Evolutionary conservation across 306 rosid species (phyloP), one percentile per base, ranked within the genome.

Genomic region (Prunus padus): DNA sequence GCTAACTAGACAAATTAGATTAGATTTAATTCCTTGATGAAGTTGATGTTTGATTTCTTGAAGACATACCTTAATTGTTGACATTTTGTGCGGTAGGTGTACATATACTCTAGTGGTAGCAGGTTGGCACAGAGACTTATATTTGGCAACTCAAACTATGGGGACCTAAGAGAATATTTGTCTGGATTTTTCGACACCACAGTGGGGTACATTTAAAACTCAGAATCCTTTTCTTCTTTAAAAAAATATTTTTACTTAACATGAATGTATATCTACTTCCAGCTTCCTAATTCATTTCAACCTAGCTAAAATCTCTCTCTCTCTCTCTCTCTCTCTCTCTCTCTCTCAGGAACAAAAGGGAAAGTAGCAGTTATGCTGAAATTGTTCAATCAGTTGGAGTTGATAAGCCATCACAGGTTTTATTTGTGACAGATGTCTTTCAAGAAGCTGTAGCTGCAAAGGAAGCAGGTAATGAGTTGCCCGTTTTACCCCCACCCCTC

Each of bases 21-120:
- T 37, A 10, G 69, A 64, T 18, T 33, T 18, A 31, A 18, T 64
- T 64, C 49, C 13, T 64, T 19, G 49, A 20, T 33, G 69, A 19
- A 64, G 49, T 64, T 64, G 47, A 33, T 10, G 4, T 60, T 59
- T 66, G 12, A 28, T 33, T 59, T 30, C 22, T 76, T 76, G 1
- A 66, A 12, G 76, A 3, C 49, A 76, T 65, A 8, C 71, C 54
- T 74, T 69, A 70, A 40, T 25, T 42, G 42, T 81, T 72, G 56
- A 72, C 63, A 37, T 73, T 68, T 73, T 78, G 45, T 73, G 83
- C 63, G 46, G 78, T 86, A 95, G 99, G 96, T 89, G 33, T 95
- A 92, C 87, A 92, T 95, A 75, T 95, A 95, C 87, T 95, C 99
- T 8, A 95, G 99, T 72, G 97, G 99, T 61, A 95, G 99, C 89